Evolutionary conservation across 2,329 filamentous ascomycete genomes (phyloP), one percentile per base, ranked within the genome.

Genomic region (Alternaria dauci): DNA sequence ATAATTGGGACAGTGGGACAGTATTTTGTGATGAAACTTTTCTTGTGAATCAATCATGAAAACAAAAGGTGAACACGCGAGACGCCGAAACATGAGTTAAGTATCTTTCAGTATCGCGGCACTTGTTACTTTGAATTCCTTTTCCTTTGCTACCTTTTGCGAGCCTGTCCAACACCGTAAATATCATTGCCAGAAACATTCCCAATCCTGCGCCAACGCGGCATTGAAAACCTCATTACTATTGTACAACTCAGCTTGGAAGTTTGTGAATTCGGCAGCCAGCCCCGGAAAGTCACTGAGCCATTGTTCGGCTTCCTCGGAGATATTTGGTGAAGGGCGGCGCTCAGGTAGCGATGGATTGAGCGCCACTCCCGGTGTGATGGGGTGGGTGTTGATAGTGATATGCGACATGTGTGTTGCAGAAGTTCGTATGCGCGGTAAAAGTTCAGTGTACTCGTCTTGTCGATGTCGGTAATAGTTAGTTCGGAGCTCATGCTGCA

Each of bases 171-270:
- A 5, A 1, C 16, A 18, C 5, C 1, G 30, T 8, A 36, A 7
- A 6, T 20, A 48, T 54, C 51, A 69, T 34, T 71, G 65, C 65
- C 65, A 71, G 58, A 69, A 65, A 20, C 57, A 51, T 7, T 66
- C 61, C 68, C 68, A 69, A 11, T 69, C 51, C 23, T 66, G 59
- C 18, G 55, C 30, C 8, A 62, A 36, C 1, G 43, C 61, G 46
- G 63, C 62, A 52, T 61, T 60, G 38, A 63, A 53, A 4, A 52
- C 55, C 28, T 64, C 65, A 14, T 62, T 44, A 11, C 59, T 28
- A 23, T 59, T 52, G 39, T 57, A 65, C 30, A 56, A 12, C 18
- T 55, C 42, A 12, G 48, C 55, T 25, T 66, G 52, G 18, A 58
- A 62, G 39, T 62, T 59, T 1, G 51, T 47, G 20, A 61, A 65